Percentiles rank a stretch among this genome's conserved stretches.
Conservation (phyloP, 768 basidiomycete genomes). For the Coprinopsis marcescibilis region DNA sequence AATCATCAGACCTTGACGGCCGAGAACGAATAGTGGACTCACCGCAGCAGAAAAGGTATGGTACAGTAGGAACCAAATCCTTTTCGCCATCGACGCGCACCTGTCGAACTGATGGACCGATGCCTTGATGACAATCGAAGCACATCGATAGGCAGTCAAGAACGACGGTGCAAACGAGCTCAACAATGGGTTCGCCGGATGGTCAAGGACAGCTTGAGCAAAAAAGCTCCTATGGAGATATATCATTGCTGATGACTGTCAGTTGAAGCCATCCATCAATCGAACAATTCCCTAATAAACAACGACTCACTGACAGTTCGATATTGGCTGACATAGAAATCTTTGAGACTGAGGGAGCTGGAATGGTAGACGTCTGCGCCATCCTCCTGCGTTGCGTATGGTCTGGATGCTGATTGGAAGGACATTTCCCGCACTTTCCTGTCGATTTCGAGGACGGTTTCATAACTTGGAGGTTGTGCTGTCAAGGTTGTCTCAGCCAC, state of each 20-base stretch:
- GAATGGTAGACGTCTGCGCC: conserved; percentile 44
- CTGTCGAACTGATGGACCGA: conserved; percentile 44
- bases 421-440: conserved; percentile 41
- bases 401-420: conserved; percentile 41
- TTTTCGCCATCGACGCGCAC: conserved; percentile 40
- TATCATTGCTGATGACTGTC: conserved; percentile 35
- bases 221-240: conserved; percentile 55
- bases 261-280: conserved; percentile 1
- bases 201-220: conserved; percentile 50
- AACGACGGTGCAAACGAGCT: conserved; percentile 54
- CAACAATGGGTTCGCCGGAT: conserved; percentile 46
- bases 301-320: conserved; percentile 49
- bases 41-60: conserved; percentile 48
- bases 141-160: conserved; percentile 47
- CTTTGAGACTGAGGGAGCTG: conserved; percentile 44
- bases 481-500: conserved; percentile 44
- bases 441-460: conserved; percentile 45
- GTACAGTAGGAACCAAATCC: conserved; percentile 46
- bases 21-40: conserved; percentile 14
- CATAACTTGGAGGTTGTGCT: conserved; percentile 41
- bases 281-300: neutral
- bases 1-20: neutral
- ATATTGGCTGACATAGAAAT: conserved; percentile 52
- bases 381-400: conserved; percentile 37
- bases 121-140: conserved; percentile 46